phyloP scores from a whole-genome alignment of 768 basidiomycete genomes.

The Boletus subcaerulescens region DNA sequence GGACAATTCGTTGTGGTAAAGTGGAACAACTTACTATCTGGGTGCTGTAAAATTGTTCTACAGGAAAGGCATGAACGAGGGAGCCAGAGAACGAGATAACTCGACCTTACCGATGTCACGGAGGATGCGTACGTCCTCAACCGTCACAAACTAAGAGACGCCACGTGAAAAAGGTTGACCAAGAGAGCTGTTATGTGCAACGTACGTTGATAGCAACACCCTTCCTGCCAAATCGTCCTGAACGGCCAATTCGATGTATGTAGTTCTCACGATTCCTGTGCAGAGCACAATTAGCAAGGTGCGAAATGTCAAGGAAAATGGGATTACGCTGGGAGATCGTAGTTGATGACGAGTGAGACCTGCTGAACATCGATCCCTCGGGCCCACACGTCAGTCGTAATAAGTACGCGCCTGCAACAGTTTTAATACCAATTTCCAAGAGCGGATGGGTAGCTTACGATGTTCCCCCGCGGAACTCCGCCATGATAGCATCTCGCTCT shows the following conservation, averaged over 20 bases:
- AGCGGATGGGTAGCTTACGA: conserved; percentile 52
- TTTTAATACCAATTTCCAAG: conserved; percentile 6
- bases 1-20: neutral
- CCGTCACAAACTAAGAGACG: conserved; percentile 73
- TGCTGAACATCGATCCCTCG: conserved; percentile 98
- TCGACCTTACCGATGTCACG: conserved; percentile 84
- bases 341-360: conserved; percentile 96
- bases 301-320: conserved; percentile 4
- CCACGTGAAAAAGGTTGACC: conserved; percentile 12
- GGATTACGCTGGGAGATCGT: conserved; percentile 86
- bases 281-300: conserved; percentile 12
- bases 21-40: conserved; percentile 63
- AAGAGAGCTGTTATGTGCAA: conserved; percentile 11
- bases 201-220: conserved; percentile 98
- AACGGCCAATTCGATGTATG: conserved; percentile 99
- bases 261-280: conserved; percentile 95
- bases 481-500: conserved; percentile 95
- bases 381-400: conserved; percentile 96
- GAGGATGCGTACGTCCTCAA: conserved; percentile 93
- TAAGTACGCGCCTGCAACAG: conserved; percentile 76
- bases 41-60: conserved; percentile 96
- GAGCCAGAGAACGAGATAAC: neutral
- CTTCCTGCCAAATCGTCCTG: conserved; percentile 97
- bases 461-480: conserved; percentile 90
- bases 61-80: conserved; percentile 10